Conservation (phyloP, 176 grass and related monocot genomes). For the Zoysia pacifica region DNA sequence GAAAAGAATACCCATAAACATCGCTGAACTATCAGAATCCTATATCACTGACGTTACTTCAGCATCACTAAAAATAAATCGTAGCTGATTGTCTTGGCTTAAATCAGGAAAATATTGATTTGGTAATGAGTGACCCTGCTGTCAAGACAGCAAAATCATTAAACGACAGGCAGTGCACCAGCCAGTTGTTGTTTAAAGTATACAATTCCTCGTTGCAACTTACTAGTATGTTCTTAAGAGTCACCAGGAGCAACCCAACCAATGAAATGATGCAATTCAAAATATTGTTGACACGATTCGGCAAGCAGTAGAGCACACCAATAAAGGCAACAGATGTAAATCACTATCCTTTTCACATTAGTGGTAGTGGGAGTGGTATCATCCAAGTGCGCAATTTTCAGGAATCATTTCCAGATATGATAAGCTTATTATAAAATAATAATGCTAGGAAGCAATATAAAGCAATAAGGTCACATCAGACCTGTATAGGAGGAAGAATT, state of each 20-base stretch:
- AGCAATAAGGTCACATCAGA: too few species aligned
- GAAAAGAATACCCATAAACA: neutral
- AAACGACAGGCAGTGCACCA: neutral
- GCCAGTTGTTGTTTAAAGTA: too few species aligned
- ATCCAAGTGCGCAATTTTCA: too few species aligned
- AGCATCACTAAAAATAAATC: neutral
- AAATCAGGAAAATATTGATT: neutral
- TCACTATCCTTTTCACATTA: neutral
- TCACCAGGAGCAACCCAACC: neutral
- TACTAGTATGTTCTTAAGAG: too few species aligned
- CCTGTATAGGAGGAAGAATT: too few species aligned
- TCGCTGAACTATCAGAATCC: neutral
- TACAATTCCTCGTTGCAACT: too few species aligned
- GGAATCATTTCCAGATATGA: too few species aligned
- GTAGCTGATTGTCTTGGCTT: neutral
- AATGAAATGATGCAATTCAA: constrained; percentile 7
- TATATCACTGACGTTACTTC: neutral
- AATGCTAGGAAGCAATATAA: too few species aligned
- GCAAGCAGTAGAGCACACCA: neutral
- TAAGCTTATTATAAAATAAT: too few species aligned
- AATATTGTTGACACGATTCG: neutral
- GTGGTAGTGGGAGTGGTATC: too few species aligned
- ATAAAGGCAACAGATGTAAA: neutral
- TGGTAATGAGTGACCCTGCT: neutral
- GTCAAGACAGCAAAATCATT: neutral